A percentile compares a stretch with the other conserved stretches of the same genome.
Evolutionary conservation across 2,329 filamentous ascomycete genomes (phyloP).

Genomic region (Fulvia fulva): DNA sequence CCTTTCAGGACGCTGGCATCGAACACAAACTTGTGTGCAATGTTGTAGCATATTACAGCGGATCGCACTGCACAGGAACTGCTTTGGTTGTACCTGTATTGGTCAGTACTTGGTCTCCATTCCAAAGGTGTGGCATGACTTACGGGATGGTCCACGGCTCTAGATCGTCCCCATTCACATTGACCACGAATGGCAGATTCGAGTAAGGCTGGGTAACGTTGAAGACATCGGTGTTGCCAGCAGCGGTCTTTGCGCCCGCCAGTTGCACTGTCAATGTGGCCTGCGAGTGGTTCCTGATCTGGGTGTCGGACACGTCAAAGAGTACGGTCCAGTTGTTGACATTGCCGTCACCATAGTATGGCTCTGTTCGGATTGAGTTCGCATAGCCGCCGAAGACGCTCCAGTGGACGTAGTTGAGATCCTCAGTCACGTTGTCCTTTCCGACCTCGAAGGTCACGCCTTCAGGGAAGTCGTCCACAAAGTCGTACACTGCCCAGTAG

Average conservation of each 20-base stretch:
- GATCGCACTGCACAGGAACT: conserved; percentile 59
- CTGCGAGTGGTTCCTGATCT: conserved; percentile 39
- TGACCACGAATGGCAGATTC: conserved; percentile 52
- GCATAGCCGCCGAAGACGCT: conserved; percentile 57
- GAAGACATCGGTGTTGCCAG: conserved; percentile 58
- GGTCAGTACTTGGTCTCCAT: conserved; percentile 6
- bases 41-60: conserved; percentile 59
- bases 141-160: conserved; percentile 57
- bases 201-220: conserved; percentile 52
- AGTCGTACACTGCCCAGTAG: conserved; percentile 61
- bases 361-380: conserved; percentile 44
- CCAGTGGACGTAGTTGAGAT: conserved; percentile 65
- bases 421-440: conserved; percentile 44
- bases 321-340: conserved; percentile 59
- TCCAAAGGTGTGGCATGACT: conserved; percentile 19
- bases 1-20: conserved; percentile 46
- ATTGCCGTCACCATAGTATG: conserved; percentile 43
- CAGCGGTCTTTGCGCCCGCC: conserved; percentile 59
- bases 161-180: conserved; percentile 44
- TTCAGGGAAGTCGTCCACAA: conserved; percentile 54
- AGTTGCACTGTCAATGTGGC: conserved; percentile 62
- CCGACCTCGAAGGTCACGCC: conserved; percentile 58
- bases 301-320: conserved; percentile 46
- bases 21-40: conserved; percentile 58
- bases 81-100: conserved; percentile 49